Conservation (phyloP, 768 basidiomycete species). For the Lentinula lateritia region DNA sequence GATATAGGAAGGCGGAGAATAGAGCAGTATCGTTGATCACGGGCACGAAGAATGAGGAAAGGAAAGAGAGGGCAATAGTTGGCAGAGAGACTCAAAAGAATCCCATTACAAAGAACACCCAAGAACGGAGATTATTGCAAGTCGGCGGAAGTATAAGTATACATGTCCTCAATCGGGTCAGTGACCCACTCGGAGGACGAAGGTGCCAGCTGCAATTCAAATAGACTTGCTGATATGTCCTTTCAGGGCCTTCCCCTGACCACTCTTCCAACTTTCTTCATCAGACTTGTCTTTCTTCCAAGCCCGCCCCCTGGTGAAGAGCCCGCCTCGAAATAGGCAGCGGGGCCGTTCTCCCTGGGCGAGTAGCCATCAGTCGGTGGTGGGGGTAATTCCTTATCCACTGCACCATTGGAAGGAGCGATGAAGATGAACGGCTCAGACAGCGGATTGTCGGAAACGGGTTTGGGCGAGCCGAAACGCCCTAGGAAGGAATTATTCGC, state of each 20-base stretch:
- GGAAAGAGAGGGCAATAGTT: background rate
- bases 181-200: background rate
- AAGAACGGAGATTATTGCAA: background rate
- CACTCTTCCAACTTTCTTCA: conserved; percentile 74
- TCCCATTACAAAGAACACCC: background rate
- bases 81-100: background rate
- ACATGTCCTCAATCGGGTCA: background rate
- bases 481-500: conserved; percentile 75
- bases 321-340: conserved; percentile 45
- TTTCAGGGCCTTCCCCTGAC: conserved; percentile 41
- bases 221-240: background rate
- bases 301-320: conserved; percentile 39
- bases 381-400: conserved; percentile 52
- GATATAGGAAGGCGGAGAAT: background rate
- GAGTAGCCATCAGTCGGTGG: conserved; percentile 32
- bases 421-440: conserved; percentile 64
- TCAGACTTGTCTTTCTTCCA: conserved; percentile 69
- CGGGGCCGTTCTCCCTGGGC: conserved; percentile 30
- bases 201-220: background rate
- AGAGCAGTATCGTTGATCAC: background rate
- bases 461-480: conserved; percentile 44
- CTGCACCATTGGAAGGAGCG: conserved; percentile 33
- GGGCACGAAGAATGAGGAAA: background rate
- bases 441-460: conserved; percentile 25
- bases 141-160: background rate